These are phyloP conservation scores for Fusarium humuli DNA, from an alignment of 2,329 filamentous ascomycete genomes.

Conservation along the genomic window DNA sequence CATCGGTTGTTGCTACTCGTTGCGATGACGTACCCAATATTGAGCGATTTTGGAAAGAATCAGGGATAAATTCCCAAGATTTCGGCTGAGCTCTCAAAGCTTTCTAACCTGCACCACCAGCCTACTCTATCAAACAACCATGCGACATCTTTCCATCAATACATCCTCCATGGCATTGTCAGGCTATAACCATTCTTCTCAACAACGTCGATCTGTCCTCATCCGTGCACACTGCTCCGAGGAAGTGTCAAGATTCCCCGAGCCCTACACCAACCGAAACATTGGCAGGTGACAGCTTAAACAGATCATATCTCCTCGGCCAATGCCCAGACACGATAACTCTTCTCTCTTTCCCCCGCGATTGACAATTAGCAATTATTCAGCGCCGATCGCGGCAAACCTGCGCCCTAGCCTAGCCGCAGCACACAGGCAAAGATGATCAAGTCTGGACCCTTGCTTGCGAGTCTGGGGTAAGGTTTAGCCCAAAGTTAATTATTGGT, in stretches of 20 bases:
- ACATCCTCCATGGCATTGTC: not conserved
- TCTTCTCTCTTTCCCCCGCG: no score
- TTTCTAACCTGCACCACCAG: not conserved
- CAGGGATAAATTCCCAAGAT: not conserved
- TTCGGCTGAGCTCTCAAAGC: not conserved
- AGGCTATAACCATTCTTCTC: not conserved
- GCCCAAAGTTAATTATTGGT: not conserved
- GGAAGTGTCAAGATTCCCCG: not conserved
- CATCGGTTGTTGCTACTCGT: not conserved
- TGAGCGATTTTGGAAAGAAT: not conserved
- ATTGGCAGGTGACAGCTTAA: not conserved
- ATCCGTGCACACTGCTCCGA: not conserved
- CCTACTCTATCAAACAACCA: rapidly evolving
- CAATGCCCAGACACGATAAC: not conserved
- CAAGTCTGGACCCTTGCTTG: not conserved
- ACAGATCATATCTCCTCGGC: not conserved
- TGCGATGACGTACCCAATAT: not conserved
- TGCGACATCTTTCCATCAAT: not conserved
- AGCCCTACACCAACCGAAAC: not conserved
- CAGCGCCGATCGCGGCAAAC: conserved; percentile 14
- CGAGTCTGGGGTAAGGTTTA: conserved; percentile 12
- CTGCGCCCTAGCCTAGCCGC: conserved; percentile 1
- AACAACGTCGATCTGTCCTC: not conserved
- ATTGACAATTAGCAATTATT: not conserved
- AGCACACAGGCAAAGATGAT: not conserved